Evolutionary conservation across 73 alveolate genomes (phyloP).

Genomic region (Tetrahymena elliotti): DNA sequence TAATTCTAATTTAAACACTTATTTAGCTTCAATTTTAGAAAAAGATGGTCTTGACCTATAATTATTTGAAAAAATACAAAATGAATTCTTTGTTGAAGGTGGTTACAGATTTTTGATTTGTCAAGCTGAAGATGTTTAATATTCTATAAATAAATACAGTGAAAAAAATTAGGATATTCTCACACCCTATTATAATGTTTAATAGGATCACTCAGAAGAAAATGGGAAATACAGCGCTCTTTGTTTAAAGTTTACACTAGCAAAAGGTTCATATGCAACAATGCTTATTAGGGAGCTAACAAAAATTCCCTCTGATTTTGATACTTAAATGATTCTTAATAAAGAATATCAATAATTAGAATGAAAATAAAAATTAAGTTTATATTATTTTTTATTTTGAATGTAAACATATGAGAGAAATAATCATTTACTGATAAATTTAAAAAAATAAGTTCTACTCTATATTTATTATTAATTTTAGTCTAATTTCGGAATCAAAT

Average conservation of each 20-base stretch:
- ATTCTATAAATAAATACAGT: conserved; percentile 66
- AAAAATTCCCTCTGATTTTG: conserved; percentile 36
- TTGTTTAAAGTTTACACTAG: conserved; percentile 77
- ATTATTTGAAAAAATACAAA: conserved; percentile 60
- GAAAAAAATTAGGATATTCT: conserved; percentile 82
- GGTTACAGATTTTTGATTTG: conserved; percentile 79
- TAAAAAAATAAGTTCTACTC: not conserved
- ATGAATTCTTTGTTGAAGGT: conserved; percentile 78
- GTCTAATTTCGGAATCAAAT: too few relatives aligned
- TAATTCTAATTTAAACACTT: conserved; percentile 53
- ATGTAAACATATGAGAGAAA: too few relatives aligned
- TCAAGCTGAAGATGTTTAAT: conserved; percentile 59
- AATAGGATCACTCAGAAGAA: conserved; percentile 37
- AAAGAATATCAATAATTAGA: not conserved
- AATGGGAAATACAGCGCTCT: conserved; percentile 61
- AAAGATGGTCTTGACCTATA: conserved; percentile 78
- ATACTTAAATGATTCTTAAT: not conserved
- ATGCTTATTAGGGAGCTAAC: conserved; percentile 95
- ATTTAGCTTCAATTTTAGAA: conserved; percentile 58
- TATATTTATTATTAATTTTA: too few relatives aligned
- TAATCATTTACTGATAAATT: too few relatives aligned
- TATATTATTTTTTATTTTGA: not conserved
- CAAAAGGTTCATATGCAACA: conserved; percentile 95
- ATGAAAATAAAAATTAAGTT: not conserved
- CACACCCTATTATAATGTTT: conserved; percentile 54